phyloP scores from a whole-genome alignment of 768 basidiomycete species.

The Kwoniella mangroviensis region DNA sequence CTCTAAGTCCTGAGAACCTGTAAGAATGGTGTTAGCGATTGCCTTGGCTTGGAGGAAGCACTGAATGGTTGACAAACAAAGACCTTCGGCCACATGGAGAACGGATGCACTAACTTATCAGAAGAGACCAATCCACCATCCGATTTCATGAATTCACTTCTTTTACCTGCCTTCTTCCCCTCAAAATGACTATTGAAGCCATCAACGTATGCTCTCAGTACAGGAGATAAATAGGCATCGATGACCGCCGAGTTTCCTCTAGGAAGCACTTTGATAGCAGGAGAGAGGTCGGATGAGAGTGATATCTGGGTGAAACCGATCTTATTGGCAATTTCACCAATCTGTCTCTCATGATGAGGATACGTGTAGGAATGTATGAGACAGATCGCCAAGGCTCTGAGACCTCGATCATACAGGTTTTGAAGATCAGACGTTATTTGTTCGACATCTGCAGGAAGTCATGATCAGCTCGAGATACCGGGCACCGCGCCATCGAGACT shows the following conservation, averaged over 20 bases:
- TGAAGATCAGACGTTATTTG: conserved; percentile 68
- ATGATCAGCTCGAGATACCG: neutral
- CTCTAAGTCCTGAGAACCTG: conserved; percentile 91
- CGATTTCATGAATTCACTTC: conserved; percentile 77
- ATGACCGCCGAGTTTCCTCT: conserved; percentile 45
- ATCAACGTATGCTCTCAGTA: conserved; percentile 43
- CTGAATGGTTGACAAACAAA: too few species aligned
- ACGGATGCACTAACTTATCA: conserved; percentile 31
- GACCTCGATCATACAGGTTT: conserved; percentile 74
- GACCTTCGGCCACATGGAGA: too few species aligned
- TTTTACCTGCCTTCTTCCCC: conserved; percentile 37
- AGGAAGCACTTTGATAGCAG: conserved; percentile 43
- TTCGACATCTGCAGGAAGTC: neutral
- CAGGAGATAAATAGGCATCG: conserved; percentile 53
- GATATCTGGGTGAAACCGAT: conserved; percentile 81
- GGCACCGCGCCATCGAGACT: neutral
- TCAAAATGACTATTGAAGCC: conserved; percentile 41
- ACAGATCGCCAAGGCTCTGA: conserved; percentile 61
- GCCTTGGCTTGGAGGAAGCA: neutral
- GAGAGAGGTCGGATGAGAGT: conserved; percentile 22
- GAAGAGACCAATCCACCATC: conserved; percentile 63
- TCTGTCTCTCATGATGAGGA: conserved; percentile 73
- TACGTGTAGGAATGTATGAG: conserved; percentile 63
- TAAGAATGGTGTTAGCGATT: conserved; percentile 39
- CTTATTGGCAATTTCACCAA: conserved; percentile 74